Percentiles rank a stretch among this genome's conserved stretches.
Evolutionary conservation across 345 rosid genomes (phyloP).

Genomic region (Adansonia digitata): DNA sequence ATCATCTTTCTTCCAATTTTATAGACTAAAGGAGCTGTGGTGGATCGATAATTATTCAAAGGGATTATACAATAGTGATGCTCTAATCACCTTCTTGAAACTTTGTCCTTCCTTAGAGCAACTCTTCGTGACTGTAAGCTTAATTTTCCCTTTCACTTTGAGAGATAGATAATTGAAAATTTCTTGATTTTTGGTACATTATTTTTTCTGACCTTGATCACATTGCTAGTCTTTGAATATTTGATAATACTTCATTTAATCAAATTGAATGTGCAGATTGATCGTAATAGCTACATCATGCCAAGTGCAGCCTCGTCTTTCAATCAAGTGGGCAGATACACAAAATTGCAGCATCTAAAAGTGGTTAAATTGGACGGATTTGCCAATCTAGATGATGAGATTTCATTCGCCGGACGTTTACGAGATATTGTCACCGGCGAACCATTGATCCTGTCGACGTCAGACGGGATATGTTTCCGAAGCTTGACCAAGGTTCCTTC

Average conservation of each 20-base stretch:
- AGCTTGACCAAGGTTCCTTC: constrained; percentile 2
- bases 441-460: constrained; percentile 26
- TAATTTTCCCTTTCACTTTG: not conserved
- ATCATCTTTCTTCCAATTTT: constrained; percentile 47
- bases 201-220: no score
- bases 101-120: constrained; percentile 49
- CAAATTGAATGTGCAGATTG: constrained; percentile 29
- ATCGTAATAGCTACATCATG: constrained; percentile 28
- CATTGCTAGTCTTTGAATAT: no score
- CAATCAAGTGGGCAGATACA: constrained; percentile 24
- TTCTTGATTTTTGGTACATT: not conserved
- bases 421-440: constrained; percentile 20
- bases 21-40: constrained; percentile 45
- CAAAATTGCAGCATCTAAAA: constrained; percentile 28
- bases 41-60: constrained; percentile 47
- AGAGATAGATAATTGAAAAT: not conserved
- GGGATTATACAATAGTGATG: constrained; percentile 26
- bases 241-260: not conserved
- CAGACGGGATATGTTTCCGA: constrained; percentile 15
- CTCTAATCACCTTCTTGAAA: constrained; percentile 42
- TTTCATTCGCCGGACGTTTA: constrained; percentile 24
- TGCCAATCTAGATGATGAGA: constrained; percentile 21
- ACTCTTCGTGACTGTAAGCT: constrained; percentile 47
- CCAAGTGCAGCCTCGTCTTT: constrained; percentile 21
- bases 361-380: constrained; percentile 46